Evolutionary conservation across 2,329 filamentous ascomycete genomes (phyloP).

Genomic region (Venturia nashicola): DNA sequence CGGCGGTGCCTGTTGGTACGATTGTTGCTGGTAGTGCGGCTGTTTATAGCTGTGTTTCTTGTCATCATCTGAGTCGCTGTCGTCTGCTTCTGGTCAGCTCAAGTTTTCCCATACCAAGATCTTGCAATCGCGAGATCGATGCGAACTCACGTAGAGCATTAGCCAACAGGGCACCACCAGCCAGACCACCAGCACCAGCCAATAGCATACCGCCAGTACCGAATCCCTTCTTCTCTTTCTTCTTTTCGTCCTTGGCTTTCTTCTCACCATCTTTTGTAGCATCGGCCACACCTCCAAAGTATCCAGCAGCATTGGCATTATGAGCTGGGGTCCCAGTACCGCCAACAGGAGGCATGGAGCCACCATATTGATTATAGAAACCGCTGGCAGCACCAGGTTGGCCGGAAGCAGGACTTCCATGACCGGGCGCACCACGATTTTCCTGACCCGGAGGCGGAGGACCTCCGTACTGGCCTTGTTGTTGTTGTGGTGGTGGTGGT

Average conservation of each 20-base stretch:
- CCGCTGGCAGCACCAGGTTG: conserved; percentile 1
- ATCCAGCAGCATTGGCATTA: conserved; percentile 13
- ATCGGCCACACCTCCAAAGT: conserved; percentile 5
- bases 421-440: conserved; percentile 13
- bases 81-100: conserved; percentile 13
- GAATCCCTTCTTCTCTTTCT: conserved; percentile 23
- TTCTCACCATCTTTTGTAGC: conserved; percentile 1
- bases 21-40: conserved; percentile 10
- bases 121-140: no score
- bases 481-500: conserved; percentile 1
- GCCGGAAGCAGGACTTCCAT: not conserved
- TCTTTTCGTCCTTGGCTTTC: conserved; percentile 17
- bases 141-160: conserved; percentile 47
- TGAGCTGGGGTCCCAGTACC: conserved; percentile 12
- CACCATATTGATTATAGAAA: not conserved
- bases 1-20: not conserved
- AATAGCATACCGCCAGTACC: conserved; percentile 40
- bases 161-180: conserved; percentile 45
- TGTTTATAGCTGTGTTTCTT: conserved; percentile 9
- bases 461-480: conserved; percentile 18
- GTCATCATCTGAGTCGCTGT: conserved; percentile 23
- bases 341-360: not conserved
- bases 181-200: conserved; percentile 45
- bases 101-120: no score
- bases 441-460: conserved; percentile 18